Percentiles rank a stretch among this genome's conserved stretches.
Conservation (phyloP, 257 asterid genomes). For the Rubia yunnanensis region DNA sequence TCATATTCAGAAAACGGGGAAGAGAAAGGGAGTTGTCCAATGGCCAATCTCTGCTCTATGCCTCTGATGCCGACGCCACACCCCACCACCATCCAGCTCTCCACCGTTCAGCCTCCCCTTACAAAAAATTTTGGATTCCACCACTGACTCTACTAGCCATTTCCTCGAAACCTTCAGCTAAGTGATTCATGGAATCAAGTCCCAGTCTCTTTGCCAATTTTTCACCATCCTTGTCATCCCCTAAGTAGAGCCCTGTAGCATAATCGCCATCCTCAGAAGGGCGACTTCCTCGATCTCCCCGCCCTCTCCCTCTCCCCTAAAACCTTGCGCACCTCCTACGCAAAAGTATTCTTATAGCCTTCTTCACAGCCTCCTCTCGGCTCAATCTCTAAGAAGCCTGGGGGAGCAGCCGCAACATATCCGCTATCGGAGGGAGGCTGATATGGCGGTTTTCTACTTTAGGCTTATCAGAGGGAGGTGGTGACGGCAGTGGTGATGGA, state of each 20-base stretch:
- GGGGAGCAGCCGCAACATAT: constrained; percentile 5
- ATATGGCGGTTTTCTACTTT: constrained; percentile 46
- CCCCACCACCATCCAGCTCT: no score
- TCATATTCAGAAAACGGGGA: no score
- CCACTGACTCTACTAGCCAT: no score
- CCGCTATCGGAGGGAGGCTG: constrained; percentile 11
- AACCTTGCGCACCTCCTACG: constrained; percentile 16
- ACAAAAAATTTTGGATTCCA: no score
- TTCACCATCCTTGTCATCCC: constrained; percentile 52
- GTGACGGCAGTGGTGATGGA: constrained; percentile 15
- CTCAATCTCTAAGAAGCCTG: constrained; percentile 27
- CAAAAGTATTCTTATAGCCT: constrained; percentile 43
- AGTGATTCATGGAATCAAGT: constrained; percentile 37
- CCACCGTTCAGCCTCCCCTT: no score
- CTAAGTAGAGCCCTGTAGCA: constrained; percentile 27
- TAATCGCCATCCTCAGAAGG: constrained; percentile 27
- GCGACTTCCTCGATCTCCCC: constrained; percentile 21
- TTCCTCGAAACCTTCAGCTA: constrained; percentile 63
- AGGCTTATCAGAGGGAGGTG: constrained; percentile 18
- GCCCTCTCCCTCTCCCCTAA: constrained; percentile 13
- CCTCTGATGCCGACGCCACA: no score
- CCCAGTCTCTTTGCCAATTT: constrained; percentile 58
- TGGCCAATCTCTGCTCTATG: no score
- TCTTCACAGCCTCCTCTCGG: constrained; percentile 44
- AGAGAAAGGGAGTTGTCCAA: no score